These are phyloP conservation scores for Acephala macrosclerotiorum DNA, from an alignment of 2,329 filamentous ascomycete species.

Conservation along the genomic window DNA sequence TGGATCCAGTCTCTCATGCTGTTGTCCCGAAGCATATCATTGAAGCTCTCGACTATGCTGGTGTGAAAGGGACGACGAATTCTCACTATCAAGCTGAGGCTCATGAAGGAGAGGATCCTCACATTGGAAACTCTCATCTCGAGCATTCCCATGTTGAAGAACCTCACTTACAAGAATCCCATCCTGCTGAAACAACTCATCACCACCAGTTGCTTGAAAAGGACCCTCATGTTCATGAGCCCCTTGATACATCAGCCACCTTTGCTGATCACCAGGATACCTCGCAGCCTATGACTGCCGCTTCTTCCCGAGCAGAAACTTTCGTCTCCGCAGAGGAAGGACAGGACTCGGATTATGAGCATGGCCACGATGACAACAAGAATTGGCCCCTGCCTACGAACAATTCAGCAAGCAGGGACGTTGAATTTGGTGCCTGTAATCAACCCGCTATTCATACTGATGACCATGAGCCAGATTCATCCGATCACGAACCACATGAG, in stretches of 20 bases:
- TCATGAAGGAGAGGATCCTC: not conserved
- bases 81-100: not conserved
- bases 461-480: not conserved
- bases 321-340: not conserved
- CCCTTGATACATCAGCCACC: not conserved
- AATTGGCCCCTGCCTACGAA: too few relatives aligned
- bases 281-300: slow-evolving; percentile 2
- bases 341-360: not conserved
- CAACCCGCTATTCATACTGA: not conserved
- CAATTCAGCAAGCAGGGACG: too few relatives aligned
- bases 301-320: slow-evolving; percentile 1
- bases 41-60: not conserved
- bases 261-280: not conserved
- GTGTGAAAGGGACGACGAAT: not conserved
- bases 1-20: not conserved
- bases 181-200: not conserved
- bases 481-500: not conserved
- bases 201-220: not conserved
- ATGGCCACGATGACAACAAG: not conserved
- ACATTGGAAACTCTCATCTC: not conserved
- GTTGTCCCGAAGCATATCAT: not conserved
- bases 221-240: not conserved
- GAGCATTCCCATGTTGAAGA: too few relatives aligned
- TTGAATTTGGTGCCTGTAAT: not conserved
- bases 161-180: too few relatives aligned